Evolutionary conservation across 192 early-diverging fungal genomes (phyloP), one percentile per base, ranked within the genome.

Genomic region (Podila verticillata): DNA sequence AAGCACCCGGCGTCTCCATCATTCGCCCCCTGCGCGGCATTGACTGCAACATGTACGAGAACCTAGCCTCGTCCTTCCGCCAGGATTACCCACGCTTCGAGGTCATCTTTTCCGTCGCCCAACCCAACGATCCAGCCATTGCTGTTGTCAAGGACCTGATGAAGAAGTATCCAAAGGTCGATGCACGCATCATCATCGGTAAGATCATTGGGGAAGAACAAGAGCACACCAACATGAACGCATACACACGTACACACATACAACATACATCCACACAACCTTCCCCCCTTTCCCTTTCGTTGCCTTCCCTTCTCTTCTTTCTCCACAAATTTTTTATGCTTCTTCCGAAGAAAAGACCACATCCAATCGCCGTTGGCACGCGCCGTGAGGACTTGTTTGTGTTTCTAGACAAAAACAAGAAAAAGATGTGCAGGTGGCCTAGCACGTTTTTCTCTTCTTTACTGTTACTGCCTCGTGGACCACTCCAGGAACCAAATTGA

Each of bases 11-110:
- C 7, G 97, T 99, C 22, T 90, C 98, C 2, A 95, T 99, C 66
- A 87, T 99, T 69, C 88, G 97, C 7, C 98, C 98, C 8, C 82
- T 99, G 5, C 98, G 98, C 73, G 98, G 98, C 24, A 68, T 97
- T 24, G 98, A 99, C 75, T 78, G 84, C 61, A 92, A 96, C 79
- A 82, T 98, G 81, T 78, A 84, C 22, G 91, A 89, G 29, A 98
- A 96, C 68, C 84, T 99, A 28, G 84, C 84, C 30, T 96, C 96
- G 17, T 92, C 94, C 31, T 97, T 99, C 82, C 61, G 72, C n/a
- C 96, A 96, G 63, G 83, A 91, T 35, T 99, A 99, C 83, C 95
- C 96, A 6, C 74, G 73, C 26, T 92, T 95, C 51, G 96, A 99
- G 75, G 85, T 99, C 26, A 83, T 98, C 49, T 96, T 99, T 84